Base-by-base conservation (phyloP, 1,284 basidiomycete species). In the Fomitiporia mediterranea region DNA sequence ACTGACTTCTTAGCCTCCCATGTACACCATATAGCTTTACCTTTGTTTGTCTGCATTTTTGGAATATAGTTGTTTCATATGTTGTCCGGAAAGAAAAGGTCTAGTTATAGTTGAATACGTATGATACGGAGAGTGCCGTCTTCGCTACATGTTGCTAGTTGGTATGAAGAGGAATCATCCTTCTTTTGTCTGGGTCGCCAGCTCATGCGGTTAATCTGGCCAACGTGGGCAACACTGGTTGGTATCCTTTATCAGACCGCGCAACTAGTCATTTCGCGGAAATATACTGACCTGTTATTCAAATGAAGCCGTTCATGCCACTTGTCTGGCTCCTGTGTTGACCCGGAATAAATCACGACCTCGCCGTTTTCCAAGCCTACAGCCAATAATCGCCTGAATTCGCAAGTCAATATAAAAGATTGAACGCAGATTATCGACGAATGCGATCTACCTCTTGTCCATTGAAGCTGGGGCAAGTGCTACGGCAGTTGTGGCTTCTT, bases 311-410 rank as follows among this genome's bases (percentile, higher is more conserved):
- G 71, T 9, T 72, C 68, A 15, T 63, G 69, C 87, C 87, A 90
- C n/a, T 72, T 69, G 8, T 68, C 61, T 0, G 71, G 61, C 1
- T 67, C 58, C 5, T 64, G 61, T 2, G 59, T 52, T n/a, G 64
- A 39, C 35, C 74, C 75, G 0, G 71, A 69, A 64, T 83, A 84
- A 23, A 91, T 68, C 15, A 77, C 57, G 53, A 91, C 80, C 52
- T 79, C 77, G 6, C 89, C 89, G 11, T 74, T 84, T 66, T 91
- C 89, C 15, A 89, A 69, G 11, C 89, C 89, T 51, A 91, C 69
- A 4, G 88, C 88, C 19, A 91, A 68, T 32, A 73, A 67, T 21
- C 80, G 78, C 55, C 88, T 89, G 60, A n/a, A 19, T 17, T 39
- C 28, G 23, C 51, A 13, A 25, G 59, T 38, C 15, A 17, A 30